These are phyloP conservation scores for Zostera marina DNA, from an alignment of 116 monocot species.

Conservation along the genomic window DNA sequence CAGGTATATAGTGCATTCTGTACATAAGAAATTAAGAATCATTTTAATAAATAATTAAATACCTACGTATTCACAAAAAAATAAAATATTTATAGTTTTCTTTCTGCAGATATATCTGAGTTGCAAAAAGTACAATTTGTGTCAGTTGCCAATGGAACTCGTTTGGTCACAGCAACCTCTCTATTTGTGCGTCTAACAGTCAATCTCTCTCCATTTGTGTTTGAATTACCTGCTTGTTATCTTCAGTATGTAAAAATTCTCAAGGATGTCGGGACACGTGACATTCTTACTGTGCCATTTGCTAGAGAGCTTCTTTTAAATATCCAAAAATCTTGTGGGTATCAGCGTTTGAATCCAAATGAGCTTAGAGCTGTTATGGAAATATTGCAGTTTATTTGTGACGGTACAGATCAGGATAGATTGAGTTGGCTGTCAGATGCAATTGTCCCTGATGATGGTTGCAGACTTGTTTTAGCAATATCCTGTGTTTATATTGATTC, in stretches of 20 bases:
- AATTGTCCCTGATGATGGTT: conserved; percentile 87
- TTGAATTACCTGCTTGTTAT: conserved; percentile 73
- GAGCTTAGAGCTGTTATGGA: conserved; percentile 94
- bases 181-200: conserved; percentile 69
- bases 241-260: conserved; percentile 83
- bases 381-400: conserved; percentile 76
- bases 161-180: conserved; percentile 59
- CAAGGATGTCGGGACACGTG: conserved; percentile 75
- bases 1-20: conserved; percentile 33
- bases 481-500: conserved; percentile 78
- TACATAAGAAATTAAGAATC: background rate
- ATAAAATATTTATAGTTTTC: conserved; percentile 1
- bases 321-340: conserved; percentile 76
- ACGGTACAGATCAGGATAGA: conserved; percentile 19
- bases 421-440: conserved; percentile 33
- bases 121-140: conserved; percentile 68
- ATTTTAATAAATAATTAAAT: background rate
- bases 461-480: conserved; percentile 82
- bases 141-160: conserved; percentile 97
- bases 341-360: conserved; percentile 93
- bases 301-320: conserved; percentile 57
- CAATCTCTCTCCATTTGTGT: conserved; percentile 94
- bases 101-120: conserved; percentile 47
- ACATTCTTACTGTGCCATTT: conserved; percentile 46
- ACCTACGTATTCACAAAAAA: background rate